Evolutionary conservation across 306 rosid genomes (phyloP).

Genomic region (Benincasa hispida): DNA sequence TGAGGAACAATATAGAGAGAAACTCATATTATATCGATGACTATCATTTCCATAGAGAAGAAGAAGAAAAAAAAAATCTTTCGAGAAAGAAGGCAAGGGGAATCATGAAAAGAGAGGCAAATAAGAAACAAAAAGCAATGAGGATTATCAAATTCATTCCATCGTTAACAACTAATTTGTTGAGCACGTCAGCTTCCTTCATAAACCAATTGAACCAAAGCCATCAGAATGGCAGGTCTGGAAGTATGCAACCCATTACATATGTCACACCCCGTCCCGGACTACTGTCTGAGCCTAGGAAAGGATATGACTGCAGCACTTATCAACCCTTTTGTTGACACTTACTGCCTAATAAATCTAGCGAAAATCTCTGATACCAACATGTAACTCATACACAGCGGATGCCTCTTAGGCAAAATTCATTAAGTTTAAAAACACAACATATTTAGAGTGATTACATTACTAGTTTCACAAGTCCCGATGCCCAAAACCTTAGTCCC

Average conservation of each 20-base stretch:
- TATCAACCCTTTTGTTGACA: too few species aligned
- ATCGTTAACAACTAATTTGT: slow-evolving; percentile 39
- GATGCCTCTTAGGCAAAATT: too few species aligned
- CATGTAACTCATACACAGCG: too few species aligned
- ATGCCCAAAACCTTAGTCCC: too few species aligned
- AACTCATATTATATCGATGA: too few species aligned
- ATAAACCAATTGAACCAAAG: slow-evolving; percentile 29
- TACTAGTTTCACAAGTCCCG: too few species aligned
- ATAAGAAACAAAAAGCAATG: slow-evolving; percentile 50
- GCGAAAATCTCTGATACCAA: too few species aligned
- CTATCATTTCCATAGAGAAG: neutral
- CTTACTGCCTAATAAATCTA: too few species aligned
- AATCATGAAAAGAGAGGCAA: slow-evolving; percentile 44
- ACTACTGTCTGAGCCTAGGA: too few species aligned
- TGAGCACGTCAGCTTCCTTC: slow-evolving; percentile 42
- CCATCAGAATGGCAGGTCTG: slow-evolving; percentile 39
- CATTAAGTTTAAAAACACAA: too few species aligned
- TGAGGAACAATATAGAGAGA: neutral
- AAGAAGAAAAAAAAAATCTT: slow-evolving; percentile 17
- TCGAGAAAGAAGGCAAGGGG: slow-evolving; percentile 46
- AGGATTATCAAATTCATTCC: slow-evolving; percentile 47
- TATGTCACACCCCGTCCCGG: neutral
- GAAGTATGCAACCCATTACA: neutral
- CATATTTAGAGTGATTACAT: too few species aligned
- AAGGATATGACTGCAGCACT: too few species aligned